These are phyloP conservation scores for Phylloporus scabripes DNA, from an alignment of 768 basidiomycete species.

Conservation along the genomic window DNA sequence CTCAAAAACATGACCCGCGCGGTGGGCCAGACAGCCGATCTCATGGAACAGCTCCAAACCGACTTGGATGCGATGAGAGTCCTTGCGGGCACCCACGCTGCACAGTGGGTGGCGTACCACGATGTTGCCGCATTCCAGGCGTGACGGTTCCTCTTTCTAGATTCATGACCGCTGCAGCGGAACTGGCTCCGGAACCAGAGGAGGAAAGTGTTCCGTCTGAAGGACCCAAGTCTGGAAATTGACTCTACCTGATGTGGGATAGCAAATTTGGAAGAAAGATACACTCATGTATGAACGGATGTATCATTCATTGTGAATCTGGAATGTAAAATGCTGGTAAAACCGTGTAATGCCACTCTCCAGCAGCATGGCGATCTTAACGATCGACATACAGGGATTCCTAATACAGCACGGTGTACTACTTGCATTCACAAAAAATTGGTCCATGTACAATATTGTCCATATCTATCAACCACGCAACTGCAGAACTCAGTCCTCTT, in stretches of 20 bases:
- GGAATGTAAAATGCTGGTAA: no score
- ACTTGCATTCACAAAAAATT: not conserved
- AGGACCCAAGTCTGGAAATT: conserved; percentile 9
- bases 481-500: conserved; percentile 31
- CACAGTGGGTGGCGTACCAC: conserved; percentile 52
- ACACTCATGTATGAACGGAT: no score
- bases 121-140: not conserved
- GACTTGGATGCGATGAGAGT: conserved; percentile 76
- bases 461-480: not conserved
- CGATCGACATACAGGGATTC: not conserved
- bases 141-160: conserved; percentile 22
- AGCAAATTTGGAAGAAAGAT: no score
- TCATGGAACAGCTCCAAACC: conserved; percentile 70
- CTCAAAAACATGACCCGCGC: conserved; percentile 63
- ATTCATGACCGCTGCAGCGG: conserved; percentile 47
- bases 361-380: not conserved
- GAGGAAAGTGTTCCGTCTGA: conserved; percentile 10
- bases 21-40: conserved; percentile 65
- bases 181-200: conserved; percentile 33
- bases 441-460: not conserved
- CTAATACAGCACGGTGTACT: not conserved
- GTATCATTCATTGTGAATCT: not conserved
- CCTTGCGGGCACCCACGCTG: conserved; percentile 73
- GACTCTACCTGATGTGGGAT: not conserved
- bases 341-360: no score